Evolutionary conservation across 2,329 filamentous ascomycete genomes (phyloP).

Genomic region (Clathrospora elynae): DNA sequence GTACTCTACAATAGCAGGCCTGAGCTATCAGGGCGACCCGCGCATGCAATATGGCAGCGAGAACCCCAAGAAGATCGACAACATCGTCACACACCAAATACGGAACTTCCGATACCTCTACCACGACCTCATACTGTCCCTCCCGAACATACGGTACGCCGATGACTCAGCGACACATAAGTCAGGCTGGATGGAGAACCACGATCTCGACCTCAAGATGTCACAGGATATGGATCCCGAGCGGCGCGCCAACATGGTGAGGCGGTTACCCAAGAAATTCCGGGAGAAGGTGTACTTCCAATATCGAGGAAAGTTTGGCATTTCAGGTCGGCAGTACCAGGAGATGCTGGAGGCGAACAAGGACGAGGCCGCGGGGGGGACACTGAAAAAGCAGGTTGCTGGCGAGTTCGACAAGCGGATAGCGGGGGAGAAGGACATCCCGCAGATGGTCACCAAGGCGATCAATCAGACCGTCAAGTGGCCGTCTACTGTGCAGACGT

Average conservation of each 20-base stretch:
- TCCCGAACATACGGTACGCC: constrained; percentile 84
- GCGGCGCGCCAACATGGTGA: constrained; percentile 93
- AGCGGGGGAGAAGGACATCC: constrained; percentile 73
- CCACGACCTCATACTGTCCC: constrained; percentile 81
- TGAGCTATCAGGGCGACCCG: constrained; percentile 95
- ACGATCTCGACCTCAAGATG: constrained; percentile 65
- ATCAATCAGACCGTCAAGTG: constrained; percentile 89
- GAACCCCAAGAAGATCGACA: constrained; percentile 87
- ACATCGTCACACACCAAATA: constrained; percentile 92
- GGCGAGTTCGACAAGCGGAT: constrained; percentile 87
- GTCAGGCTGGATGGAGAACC: constrained; percentile 66
- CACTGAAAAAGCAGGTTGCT: constrained; percentile 75
- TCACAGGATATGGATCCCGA: constrained; percentile 91
- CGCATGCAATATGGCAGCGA: constrained; percentile 91
- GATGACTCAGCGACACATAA: constrained; percentile 63
- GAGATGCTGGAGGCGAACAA: constrained; percentile 78
- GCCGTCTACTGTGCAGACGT: constrained; percentile 85
- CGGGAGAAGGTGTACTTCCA: constrained; percentile 89
- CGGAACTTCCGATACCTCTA: constrained; percentile 91
- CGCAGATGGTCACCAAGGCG: constrained; percentile 70
- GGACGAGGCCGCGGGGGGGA: constrained; percentile 66
- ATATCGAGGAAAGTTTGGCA: constrained; percentile 87
- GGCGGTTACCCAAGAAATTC: constrained; percentile 84
- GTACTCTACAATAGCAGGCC: constrained; percentile 87
- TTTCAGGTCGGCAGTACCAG: constrained; percentile 82